These are phyloP conservation scores for Trypanosoma theileri DNA, from an alignment of 208 protist species.

Conservation along the genomic window DNA sequence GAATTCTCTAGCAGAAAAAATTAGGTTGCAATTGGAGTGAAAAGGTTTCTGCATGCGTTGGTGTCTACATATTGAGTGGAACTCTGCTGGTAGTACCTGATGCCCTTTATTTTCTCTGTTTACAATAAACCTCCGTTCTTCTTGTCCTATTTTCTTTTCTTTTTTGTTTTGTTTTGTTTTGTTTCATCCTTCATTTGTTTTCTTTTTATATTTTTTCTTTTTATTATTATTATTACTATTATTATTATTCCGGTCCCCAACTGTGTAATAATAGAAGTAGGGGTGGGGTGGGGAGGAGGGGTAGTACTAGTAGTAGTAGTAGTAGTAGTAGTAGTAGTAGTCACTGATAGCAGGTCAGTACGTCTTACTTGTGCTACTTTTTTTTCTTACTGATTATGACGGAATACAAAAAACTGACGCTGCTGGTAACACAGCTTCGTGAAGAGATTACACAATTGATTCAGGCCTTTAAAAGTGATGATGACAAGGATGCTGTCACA, in stretches of 20 bases:
- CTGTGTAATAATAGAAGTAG: too few species aligned
- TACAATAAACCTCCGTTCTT: too few species aligned
- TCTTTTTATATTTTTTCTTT: too few species aligned
- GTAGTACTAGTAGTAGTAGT: too few species aligned
- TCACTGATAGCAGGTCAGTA: background rate
- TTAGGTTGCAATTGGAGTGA: conserved; percentile 41
- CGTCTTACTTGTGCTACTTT: background rate
- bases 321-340: too few species aligned
- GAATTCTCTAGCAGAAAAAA: conserved; percentile 44
- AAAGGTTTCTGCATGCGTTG: background rate
- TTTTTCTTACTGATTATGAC: conserved; percentile 38
- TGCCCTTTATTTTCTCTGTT: background rate
- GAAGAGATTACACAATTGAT: conserved; percentile 26
- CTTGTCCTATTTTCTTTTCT: background rate
- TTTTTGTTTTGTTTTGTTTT: background rate
- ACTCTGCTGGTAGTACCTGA: background rate
- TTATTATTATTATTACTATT: too few species aligned
- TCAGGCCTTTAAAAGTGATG: conserved; percentile 18
- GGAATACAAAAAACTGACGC: conserved; percentile 67
- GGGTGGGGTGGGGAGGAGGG: too few species aligned
- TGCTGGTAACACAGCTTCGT: conserved; percentile 36
- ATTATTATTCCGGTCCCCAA: too few species aligned
- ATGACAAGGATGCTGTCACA: conserved; percentile 7
- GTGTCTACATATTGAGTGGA: background rate
- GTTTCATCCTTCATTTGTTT: too few species aligned